Evolutionary conservation across 2,329 filamentous ascomycete genomes (phyloP), one percentile per base, ranked within the genome.

Genomic region (Hansfordia pulvinata): DNA sequence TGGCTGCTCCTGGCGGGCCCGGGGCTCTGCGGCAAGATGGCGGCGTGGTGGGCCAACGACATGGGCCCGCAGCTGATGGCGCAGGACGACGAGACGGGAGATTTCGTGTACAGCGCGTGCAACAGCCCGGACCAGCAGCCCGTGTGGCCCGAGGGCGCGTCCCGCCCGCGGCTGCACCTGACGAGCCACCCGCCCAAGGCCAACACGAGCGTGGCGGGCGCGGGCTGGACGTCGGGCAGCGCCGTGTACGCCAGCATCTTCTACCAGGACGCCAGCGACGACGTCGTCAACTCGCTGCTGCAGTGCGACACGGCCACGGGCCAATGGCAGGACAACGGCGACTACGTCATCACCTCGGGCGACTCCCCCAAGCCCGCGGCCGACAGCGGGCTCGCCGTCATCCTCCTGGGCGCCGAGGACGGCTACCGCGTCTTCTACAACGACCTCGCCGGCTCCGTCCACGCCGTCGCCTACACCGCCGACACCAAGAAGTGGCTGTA

Each of bases 351-450:
- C 30, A n/a, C n/a, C n/a, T 52, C 50, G 8, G 22, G 12, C 1
- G 35, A 33, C 3, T 36, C 40, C 5, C 32, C 41, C 5, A 35
- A 39, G 14, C 34, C 49, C 5, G 39, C 50, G 16, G 25, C 34
- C 19, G 36, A 40, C 22, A 47, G 51, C 1, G 48, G 46, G 4
- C 30, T 58, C 9, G 34, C 45, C 5, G 42, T 37, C 2, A 34
- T 52, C 4, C 33, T 53, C n/a, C 42, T 56, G 6, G 47, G 49
- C 10, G 30, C 31, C 2, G 35, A 35, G 6, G 31, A 38, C 3
- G 53, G 52, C 14, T 55, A 56, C 23, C 50, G 53, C 8, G 36
- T 56, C 9, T 56, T 47, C 35, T 56, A 46, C 30, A 52, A 55
- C 34, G 52, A 52, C 31, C 27, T 39, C 15, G 29, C 45, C 16